Evolutionary conservation across 805 yeast species (phyloP).

Genomic region (Saturnispora besseyi): DNA sequence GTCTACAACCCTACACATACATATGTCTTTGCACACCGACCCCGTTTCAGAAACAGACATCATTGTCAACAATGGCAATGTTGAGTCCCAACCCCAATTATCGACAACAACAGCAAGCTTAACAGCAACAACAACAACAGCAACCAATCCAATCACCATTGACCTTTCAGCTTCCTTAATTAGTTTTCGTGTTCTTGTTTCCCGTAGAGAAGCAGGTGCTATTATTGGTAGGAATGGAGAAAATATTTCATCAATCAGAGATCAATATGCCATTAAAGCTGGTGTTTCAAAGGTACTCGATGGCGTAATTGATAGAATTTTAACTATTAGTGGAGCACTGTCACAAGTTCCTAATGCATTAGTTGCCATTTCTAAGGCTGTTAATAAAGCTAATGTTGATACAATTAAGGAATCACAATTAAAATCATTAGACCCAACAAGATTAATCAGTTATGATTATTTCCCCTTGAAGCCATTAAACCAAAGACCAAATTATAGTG

Average conservation of each 20-base stretch:
- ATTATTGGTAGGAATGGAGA: slow-evolving; percentile 81
- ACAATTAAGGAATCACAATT: slow-evolving; percentile 15
- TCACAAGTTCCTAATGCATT: slow-evolving; percentile 63
- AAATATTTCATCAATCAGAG: slow-evolving; percentile 68
- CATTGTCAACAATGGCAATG: neutral
- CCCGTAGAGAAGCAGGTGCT: slow-evolving; percentile 83
- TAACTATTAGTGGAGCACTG: slow-evolving; percentile 68
- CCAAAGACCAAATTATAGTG: slow-evolving; percentile 41
- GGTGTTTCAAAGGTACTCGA: slow-evolving; percentile 76
- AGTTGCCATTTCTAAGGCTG: slow-evolving; percentile 58
- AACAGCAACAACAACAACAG: neutral
- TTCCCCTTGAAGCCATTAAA: slow-evolving; percentile 55
- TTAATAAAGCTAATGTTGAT: slow-evolving; percentile 36
- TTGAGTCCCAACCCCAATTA: no score
- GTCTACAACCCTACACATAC: no score
- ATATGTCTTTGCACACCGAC: neutral
- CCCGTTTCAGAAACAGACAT: neutral
- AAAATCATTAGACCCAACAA: slow-evolving; percentile 26
- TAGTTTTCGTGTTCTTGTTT: slow-evolving; percentile 52
- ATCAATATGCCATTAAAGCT: slow-evolving; percentile 69
- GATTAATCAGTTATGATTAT: slow-evolving; percentile 34
- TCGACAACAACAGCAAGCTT: neutral
- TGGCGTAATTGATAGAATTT: slow-evolving; percentile 75
- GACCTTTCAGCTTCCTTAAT: slow-evolving; percentile 25
- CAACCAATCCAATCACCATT: neutral